Base-by-base conservation (phyloP, 73 alveolate species). In the Stentor coeruleus region DNA sequence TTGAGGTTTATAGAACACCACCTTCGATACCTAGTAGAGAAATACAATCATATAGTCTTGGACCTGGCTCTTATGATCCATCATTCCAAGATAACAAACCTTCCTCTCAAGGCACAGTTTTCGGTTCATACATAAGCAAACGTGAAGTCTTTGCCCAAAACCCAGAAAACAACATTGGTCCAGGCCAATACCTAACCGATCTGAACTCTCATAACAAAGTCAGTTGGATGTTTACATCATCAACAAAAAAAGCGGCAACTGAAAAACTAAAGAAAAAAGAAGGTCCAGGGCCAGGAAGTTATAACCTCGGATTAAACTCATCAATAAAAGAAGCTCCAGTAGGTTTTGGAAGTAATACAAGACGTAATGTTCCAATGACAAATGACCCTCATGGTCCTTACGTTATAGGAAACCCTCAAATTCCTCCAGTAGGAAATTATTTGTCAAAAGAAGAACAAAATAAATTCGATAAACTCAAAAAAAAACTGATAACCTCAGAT, bases 381-480 rank as follows among this genome's bases (percentile, higher is more conserved):
- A 66, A 31, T 20, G 79, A 66, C 79, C 79, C 79, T 28, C 79
- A 66, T 66, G 49, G 79, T 20, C 79, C 79, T 20, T 66, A 28
- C 33, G 79, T 66, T 0, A 40, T 33, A 26, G 42, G 39, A 26
- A 66, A 66, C 39, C 36, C n/a, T 26, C 26, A 20, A 20, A 31
- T 33, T 1, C 79, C 79, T 1, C 79, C 79, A 28, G 79, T 66
- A 0, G 79, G 79, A 15, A 66, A 20, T 66, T 66, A 66, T 40
- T 66, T 20, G n/a, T 66, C 79, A 26, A 66, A 66, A 66, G 79
- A 66, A 31, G 40, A 66, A 31, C 41, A 20, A 33, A 33, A 66
- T 66, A 66, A 66, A 66, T 28, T 66, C 79, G 79, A 66, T 14
- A 31, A 66, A 31, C 79, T 66, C 2, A 66, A 66, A 2, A 20